Conservation (phyloP, 2,329 filamentous ascomycete species). For the Fusarium tricinctum region DNA sequence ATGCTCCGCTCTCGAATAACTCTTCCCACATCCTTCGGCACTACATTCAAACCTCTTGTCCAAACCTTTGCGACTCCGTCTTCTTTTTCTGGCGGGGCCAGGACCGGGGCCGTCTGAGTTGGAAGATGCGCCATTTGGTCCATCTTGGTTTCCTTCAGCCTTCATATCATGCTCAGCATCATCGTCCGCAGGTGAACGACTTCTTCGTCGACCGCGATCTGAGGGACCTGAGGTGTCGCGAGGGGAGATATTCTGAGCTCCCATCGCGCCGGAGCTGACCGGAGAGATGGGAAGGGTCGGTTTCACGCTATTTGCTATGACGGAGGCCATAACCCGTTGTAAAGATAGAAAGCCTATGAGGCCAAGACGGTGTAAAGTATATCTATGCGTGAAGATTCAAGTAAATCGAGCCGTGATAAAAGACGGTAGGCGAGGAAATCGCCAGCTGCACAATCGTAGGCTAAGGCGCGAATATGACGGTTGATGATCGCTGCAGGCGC, state of each 20-base stretch:
- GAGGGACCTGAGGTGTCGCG: slow-evolving; percentile 52
- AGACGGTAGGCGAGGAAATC: slow-evolving; percentile 15
- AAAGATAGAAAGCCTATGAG: slow-evolving; percentile 10
- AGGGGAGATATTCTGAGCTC: slow-evolving; percentile 56
- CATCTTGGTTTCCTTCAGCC: slow-evolving; percentile 52
- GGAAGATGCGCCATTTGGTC: slow-evolving; percentile 61
- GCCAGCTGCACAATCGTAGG: slow-evolving; percentile 32
- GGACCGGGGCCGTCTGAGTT: slow-evolving; percentile 69
- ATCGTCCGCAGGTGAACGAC: slow-evolving; percentile 60
- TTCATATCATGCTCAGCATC: slow-evolving; percentile 59
- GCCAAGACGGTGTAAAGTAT: slow-evolving; percentile 3
- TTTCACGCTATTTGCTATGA: slow-evolving; percentile 51
- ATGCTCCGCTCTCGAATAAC: slow-evolving; percentile 96
- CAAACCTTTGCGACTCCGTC: slow-evolving; percentile 81
- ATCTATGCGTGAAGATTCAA: not conserved
- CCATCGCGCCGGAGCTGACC: slow-evolving; percentile 59
- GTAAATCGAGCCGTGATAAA: not conserved
- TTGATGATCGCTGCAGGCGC: slow-evolving; percentile 32
- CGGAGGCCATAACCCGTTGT: slow-evolving; percentile 48
- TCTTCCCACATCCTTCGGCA: slow-evolving; percentile 90
- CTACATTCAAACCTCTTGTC: slow-evolving; percentile 89
- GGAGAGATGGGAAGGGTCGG: slow-evolving; percentile 57
- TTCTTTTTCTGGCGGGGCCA: slow-evolving; percentile 73
- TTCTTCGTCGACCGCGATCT: slow-evolving; percentile 59
- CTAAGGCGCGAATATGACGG: slow-evolving; percentile 25